A percentile compares a stretch with the other conserved stretches of the same genome.
phyloP scores from a whole-genome alignment of 176 grass and related monocot genomes.

The Saccharum officinarum region DNA sequence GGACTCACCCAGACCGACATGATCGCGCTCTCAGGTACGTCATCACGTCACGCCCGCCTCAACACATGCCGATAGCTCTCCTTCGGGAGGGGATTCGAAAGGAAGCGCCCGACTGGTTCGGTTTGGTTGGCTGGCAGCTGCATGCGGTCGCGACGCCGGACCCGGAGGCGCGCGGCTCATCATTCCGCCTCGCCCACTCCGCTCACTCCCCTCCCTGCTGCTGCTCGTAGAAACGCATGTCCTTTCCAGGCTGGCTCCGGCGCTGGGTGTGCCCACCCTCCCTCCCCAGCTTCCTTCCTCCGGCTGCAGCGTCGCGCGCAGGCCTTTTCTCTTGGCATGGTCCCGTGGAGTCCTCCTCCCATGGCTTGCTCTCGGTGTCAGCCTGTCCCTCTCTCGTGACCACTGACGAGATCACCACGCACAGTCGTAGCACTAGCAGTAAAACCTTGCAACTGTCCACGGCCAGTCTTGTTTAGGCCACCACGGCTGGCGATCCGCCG shows the following conservation, averaged over 20 bases:
- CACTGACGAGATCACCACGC: background rate
- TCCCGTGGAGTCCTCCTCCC: background rate
- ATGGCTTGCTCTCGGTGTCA: background rate
- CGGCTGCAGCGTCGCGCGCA: background rate
- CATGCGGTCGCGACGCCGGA: background rate
- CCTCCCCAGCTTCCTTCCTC: background rate
- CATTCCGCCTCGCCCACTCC: background rate
- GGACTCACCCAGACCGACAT: slow-evolving; percentile 88
- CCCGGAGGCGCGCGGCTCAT: background rate
- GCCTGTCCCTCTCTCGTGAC: background rate
- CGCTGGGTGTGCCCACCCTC: background rate
- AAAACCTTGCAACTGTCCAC: background rate
- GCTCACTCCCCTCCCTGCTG: too few relatives aligned
- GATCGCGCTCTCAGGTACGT: slow-evolving; percentile 72
- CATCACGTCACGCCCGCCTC: too few relatives aligned
- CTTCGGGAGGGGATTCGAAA: too few relatives aligned
- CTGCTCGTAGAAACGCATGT: background rate
- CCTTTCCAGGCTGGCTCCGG: slow-evolving; percentile 18
- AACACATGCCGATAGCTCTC: too few relatives aligned
- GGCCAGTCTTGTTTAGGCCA: too few relatives aligned
- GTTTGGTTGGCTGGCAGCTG: too few relatives aligned
- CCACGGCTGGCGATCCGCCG: background rate
- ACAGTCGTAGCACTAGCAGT: background rate
- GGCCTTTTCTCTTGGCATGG: background rate
- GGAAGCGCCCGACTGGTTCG: too few relatives aligned